These are phyloP conservation scores for Triglochin maritima DNA, from an alignment of 106 monocot genomes.

Conservation along the genomic window DNA sequence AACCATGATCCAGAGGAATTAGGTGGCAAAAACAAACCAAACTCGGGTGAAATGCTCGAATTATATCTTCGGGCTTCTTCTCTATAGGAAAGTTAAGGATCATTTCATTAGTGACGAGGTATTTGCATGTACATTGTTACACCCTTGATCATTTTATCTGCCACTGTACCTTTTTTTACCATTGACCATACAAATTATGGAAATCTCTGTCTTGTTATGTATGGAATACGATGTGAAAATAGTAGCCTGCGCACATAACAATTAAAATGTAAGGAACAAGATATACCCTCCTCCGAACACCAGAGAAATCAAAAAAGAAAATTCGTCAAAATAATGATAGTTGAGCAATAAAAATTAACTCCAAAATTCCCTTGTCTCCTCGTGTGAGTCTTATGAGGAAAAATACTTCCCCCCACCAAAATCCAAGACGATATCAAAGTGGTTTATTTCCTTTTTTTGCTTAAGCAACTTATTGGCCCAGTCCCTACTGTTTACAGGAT, in stretches of 20 bases:
- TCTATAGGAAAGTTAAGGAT: slow-evolving; percentile 21
- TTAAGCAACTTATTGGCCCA: slow-evolving; percentile 63
- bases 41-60: slow-evolving; percentile 34
- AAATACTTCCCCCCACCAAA: slow-evolving; percentile 56
- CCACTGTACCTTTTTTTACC: slow-evolving; percentile 14
- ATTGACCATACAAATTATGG: slow-evolving; percentile 35
- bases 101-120: background rate
- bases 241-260: slow-evolving; percentile 36
- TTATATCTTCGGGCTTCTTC: slow-evolving; percentile 14
- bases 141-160: background rate
- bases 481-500: slow-evolving; percentile 56
- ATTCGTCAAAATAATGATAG: too few species aligned
- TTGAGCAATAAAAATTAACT: slow-evolving; percentile 27
- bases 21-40: slow-evolving; percentile 57
- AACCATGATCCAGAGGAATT: slow-evolving; percentile 68
- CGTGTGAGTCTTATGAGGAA: slow-evolving; percentile 53
- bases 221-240: slow-evolving; percentile 59
- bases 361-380: slow-evolving; percentile 52
- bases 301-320: too few species aligned
- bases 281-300: too few species aligned
- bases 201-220: slow-evolving; percentile 51
- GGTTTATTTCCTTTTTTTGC: slow-evolving; percentile 38
- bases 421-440: slow-evolving; percentile 62
- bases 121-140: slow-evolving; percentile 24
- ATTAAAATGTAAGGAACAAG: background rate